Evolutionary conservation across 1,284 basidiomycete species (phyloP).

Genomic region (Nidula niveotomentosa): DNA sequence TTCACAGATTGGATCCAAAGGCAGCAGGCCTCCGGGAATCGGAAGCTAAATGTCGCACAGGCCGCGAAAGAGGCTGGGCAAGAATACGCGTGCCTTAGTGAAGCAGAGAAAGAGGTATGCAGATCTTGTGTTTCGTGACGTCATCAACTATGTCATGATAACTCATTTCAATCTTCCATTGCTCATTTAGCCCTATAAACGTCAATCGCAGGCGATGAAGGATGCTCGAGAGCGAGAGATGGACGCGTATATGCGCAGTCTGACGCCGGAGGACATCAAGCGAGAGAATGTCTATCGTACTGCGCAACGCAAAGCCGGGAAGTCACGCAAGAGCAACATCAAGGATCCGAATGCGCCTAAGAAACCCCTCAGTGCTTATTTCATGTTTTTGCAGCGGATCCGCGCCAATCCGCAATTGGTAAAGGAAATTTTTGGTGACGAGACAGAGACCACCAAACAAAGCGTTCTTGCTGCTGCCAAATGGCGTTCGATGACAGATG

Average conservation of each 20-base stretch:
- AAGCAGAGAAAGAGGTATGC: constrained; percentile 81
- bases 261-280: constrained; percentile 95
- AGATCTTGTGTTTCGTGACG: constrained; percentile 18
- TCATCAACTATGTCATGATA: constrained; percentile 25
- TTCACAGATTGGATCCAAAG: constrained; percentile 95
- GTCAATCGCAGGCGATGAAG: constrained; percentile 82
- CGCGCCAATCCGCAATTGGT: constrained; percentile 74
- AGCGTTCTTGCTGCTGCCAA: constrained; percentile 91
- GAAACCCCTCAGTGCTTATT: constrained; percentile 94
- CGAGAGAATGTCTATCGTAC: constrained; percentile 91
- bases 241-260: constrained; percentile 81
- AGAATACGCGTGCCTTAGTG: constrained; percentile 80
- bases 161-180: constrained; percentile 9
- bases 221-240: constrained; percentile 83
- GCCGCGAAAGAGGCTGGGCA: constrained; percentile 94
- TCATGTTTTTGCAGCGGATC: constrained; percentile 92
- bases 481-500: constrained; percentile 91
- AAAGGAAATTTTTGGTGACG: constrained; percentile 85
- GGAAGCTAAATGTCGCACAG: constrained; percentile 94
- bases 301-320: constrained; percentile 91
- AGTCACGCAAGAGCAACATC: constrained; percentile 91
- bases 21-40: constrained; percentile 76
- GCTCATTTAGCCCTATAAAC: constrained; percentile 70
- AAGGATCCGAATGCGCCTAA: constrained; percentile 97
- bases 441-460: constrained; percentile 93